Base-by-base conservation (phyloP, 352 stramenopile species). In the Achlya hypogyna region DNA sequence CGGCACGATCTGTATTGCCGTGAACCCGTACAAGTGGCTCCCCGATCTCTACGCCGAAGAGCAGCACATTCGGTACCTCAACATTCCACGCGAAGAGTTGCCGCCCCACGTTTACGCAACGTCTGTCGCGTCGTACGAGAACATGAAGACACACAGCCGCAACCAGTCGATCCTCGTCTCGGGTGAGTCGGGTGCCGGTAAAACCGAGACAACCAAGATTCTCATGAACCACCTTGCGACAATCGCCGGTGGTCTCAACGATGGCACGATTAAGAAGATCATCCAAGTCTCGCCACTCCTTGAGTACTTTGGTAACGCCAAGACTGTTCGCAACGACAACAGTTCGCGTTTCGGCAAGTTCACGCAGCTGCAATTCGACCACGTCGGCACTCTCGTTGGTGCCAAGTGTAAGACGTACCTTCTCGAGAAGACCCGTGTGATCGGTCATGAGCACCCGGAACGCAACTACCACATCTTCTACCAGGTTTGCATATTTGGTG, bases 401-500 rank as follows among this genome's bases (percentile, higher is more conserved):
- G 93, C 93, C 59, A 96, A 95, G 69, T 96, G 97, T 54, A 87
- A 95, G 71, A 98, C 95, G 14, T 99, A 98, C 72, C 72, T 99
- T 9, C 73, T 99, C 4, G 95, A 99, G 75, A 98, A 98, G 82
- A 96, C 96, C 8, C 92, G 96, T 72, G 84, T 99, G 45, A 96
- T 97, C 29, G 88, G 91, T 32, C 95, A 98, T 72, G 91, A 95
- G 62, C 79, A 78, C 2, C 81, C 89, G 1, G 96, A 98, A 74
- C 77, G 96, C 27, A 98, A 98, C 73, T 98, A 98, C 76, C 94
- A 98, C 77, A 98, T 99, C 69, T 98, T 98, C 72, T 98, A 98
- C 73, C 86, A 98, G 69, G 74, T 98, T 12, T 53, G 62, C 43
- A 60, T n/a, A 18, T 63, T 8, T 16, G 14, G 16, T 64, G 12